Base-by-base conservation (phyloP, 306 rosid genomes). In the Sphenostylis stenocarpa region DNA sequence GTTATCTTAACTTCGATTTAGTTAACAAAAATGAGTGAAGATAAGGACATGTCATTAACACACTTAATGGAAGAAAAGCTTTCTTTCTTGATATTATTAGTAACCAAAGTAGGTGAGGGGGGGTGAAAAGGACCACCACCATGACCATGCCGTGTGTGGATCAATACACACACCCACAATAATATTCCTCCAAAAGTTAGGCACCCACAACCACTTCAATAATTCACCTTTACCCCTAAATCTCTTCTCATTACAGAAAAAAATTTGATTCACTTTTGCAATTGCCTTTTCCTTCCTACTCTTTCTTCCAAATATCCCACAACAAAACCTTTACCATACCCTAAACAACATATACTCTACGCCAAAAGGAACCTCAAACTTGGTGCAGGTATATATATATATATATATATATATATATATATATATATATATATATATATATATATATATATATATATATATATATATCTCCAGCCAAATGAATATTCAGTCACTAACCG, bases 121-220 rank as follows among this genome's bases (percentile, higher is more conserved):
- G 31, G 29, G 9, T 81, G 84, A 91, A 68, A 89, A 78, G 72
- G 85, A 87, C 87, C 73, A 87, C 87, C 71, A 61, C 67, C 66
- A 58, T 88, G 15, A 41, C 47, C 47, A 41, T 44, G 39, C 67
- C 87, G 61, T 69, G 66, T 67, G 70, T 72, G 82, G 67, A 72
- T 20, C 49, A 56, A 52, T 34, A 33, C 5, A 66, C 33, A 24
- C 72, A 68, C 44, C 44, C 58, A 66, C 70, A 29, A 60, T 29
- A 29, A 60, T 29, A 56, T 65, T 63, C 70, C 70, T 51, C 67
- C 52, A 34, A 82, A 63, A 75, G 47, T 41, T 41, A 41, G 60
- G 48, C 6, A 45, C 66, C 51, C 43, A 77, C 55, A 44, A 45
- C 47, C 47, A 63, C 72, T 34, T 49, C 86, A 72, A 82, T 77